phyloP scores from a whole-genome alignment of 2,329 filamentous ascomycete species.

The Endocalyx cinctus region DNA sequence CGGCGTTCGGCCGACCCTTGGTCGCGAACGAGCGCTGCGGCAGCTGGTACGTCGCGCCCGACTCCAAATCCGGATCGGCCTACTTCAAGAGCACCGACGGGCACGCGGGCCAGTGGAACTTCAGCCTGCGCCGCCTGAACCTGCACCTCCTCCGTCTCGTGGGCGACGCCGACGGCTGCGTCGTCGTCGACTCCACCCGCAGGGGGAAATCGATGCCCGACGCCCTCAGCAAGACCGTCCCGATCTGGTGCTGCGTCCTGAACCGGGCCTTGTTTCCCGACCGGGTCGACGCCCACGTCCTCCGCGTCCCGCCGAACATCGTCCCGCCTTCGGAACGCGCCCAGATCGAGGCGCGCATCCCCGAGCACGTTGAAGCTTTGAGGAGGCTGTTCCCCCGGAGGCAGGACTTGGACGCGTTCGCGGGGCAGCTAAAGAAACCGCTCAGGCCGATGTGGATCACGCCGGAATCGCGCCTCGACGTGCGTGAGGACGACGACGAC shows the following conservation, averaged over 20 bases:
- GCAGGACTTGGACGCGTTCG: slow-evolving; percentile 59
- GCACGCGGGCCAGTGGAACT: slow-evolving; percentile 85
- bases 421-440: slow-evolving; percentile 62
- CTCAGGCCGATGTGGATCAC: slow-evolving; percentile 78
- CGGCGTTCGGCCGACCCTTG: slow-evolving; percentile 59
- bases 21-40: slow-evolving; percentile 94
- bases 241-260: slow-evolving; percentile 87
- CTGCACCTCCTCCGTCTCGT: slow-evolving; percentile 71
- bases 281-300: slow-evolving; percentile 33
- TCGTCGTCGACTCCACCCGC: slow-evolving; percentile 90
- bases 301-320: slow-evolving; percentile 68
- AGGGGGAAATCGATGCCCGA: slow-evolving; percentile 94
- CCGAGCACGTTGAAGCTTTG: slow-evolving; percentile 49
- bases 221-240: slow-evolving; percentile 87
- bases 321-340: slow-evolving; percentile 72
- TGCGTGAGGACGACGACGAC: slow-evolving; percentile 17
- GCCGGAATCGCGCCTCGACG: slow-evolving; percentile 52
- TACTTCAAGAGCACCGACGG: slow-evolving; percentile 99
- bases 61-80: slow-evolving; percentile 63
- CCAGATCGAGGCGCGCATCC: slow-evolving; percentile 65
- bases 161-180: slow-evolving; percentile 63
- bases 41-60: slow-evolving; percentile 82
- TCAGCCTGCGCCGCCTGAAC: slow-evolving; percentile 81
- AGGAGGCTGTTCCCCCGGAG: no score
- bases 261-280: slow-evolving; percentile 73